Base-by-base conservation (phyloP, 2,329 filamentous ascomycete species). In the Talaromyces sp. region DNA sequence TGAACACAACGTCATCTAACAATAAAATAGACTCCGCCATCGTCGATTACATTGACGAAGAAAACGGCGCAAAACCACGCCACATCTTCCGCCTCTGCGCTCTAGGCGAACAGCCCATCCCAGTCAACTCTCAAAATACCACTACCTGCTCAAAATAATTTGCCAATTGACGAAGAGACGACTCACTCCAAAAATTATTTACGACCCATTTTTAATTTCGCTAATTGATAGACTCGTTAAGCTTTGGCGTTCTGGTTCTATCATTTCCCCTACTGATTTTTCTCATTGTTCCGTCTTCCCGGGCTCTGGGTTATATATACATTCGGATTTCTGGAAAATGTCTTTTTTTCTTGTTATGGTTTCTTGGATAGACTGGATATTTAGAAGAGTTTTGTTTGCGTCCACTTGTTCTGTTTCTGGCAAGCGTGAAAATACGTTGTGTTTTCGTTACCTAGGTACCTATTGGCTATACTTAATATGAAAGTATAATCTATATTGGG, bases 11-110 rank as follows among this genome's bases (percentile, higher is more conserved):
- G 5, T 29, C 3, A 31, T 53, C 49, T 53, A 2, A 53, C 36
- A 22, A 22, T 2, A 27, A 10, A 40, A 15, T 56, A 83, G 81
- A 84, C 70, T 82, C 82, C 2, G 82, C 81, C 29, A 82, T 83
- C 49, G 81, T 84, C 5, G 82, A 84, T 69, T 83, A 83, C 67
- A 69, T 79, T 47, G 77, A 79, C 62, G 79, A 81, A 38, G 82
- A 83, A 54, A 76, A 78, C 49, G 77, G 77, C 54, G 79, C 79
- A 2, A 79, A 82, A 70, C 76, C 81, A 45, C 75, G 82, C 53
- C 82, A 83, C 69, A 79, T 83, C 56, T 83, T 84, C 75, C 81
- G 82, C n/a, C 75, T 84, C 31, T 77, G 77, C 69, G 80, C 81
- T 10, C 76, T 84, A 73, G 81, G 77, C 22, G 82, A 84, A 72